A percentile compares a stretch with the other conserved stretches of the same genome.
Evolutionary conservation across 2,329 filamentous ascomycete genomes (phyloP).

Genomic region (Exophiala aquamarina): DNA sequence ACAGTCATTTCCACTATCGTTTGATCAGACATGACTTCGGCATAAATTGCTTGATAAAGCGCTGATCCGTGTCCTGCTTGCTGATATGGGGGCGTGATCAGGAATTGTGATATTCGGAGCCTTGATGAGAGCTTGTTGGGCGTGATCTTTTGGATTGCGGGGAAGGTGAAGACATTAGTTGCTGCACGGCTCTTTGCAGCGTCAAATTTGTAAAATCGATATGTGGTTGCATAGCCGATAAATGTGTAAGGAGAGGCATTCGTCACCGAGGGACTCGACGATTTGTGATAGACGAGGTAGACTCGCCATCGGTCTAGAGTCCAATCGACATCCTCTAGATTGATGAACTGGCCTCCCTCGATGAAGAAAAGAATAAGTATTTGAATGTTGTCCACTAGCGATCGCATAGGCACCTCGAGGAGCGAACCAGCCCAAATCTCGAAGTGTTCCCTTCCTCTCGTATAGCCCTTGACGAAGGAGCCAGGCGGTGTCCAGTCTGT

Average conservation of each 20-base stretch:
- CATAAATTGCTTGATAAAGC: conserved; percentile 79
- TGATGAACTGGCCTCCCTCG: conserved; percentile 82
- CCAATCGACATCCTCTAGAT: conserved; percentile 69
- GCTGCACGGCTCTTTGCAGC: conserved; percentile 31
- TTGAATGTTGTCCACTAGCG: conserved; percentile 77
- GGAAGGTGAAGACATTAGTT: conserved; percentile 44
- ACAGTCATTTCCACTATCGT: conserved; percentile 83
- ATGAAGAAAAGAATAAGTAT: conserved; percentile 85
- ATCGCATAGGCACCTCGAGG: conserved; percentile 65
- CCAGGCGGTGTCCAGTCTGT: conserved; percentile 71
- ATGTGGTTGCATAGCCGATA: conserved; percentile 86
- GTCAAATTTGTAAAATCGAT: conserved; percentile 70
- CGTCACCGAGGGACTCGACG: conserved; percentile 39
- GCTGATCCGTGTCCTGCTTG: conserved; percentile 73
- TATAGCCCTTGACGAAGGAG: conserved; percentile 64
- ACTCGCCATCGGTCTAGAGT: conserved; percentile 81
- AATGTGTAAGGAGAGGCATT: conserved; percentile 69
- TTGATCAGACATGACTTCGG: conserved; percentile 63
- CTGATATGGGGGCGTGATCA: conserved; percentile 87
- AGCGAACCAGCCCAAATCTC: conserved; percentile 84
- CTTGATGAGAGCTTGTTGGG: conserved; percentile 69
- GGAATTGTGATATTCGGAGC: conserved; percentile 86
- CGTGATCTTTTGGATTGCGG: conserved; percentile 40
- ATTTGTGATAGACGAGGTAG: conserved; percentile 77
- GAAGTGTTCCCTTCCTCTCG: conserved; percentile 63